Evolutionary conservation across 2,329 filamentous ascomycete genomes (phyloP), one percentile per base, ranked within the genome.

Genomic region (Exophiala lecanii-corni): DNA sequence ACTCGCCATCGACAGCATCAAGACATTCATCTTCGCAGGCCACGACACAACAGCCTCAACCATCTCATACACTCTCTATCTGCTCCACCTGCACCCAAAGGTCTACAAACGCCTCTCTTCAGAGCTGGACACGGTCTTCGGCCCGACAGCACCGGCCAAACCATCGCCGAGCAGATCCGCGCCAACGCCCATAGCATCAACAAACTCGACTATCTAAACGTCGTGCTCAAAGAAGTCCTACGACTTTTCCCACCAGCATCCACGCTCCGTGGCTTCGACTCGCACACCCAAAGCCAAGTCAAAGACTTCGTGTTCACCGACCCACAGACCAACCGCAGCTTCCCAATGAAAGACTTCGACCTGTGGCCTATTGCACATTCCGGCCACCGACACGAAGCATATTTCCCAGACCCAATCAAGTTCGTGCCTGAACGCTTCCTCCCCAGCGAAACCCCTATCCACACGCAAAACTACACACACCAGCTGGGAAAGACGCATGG

Each of bases 121-220:
- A 16, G 77, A 81, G 55, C 73, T 76, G 50, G 70, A 75, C 50
- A 59, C 60, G 2, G 62, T 79, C n/a, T 70, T 78, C 31, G 70
- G 73, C 12, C 36, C 62, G 0, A 64, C 71, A 31, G 62, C 6
- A 53, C 61, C 4, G 57, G 58, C 3, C 63, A 65, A 0, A n/a
- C 33, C 9, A 30, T 42, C 21, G 66, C 64, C 2, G 49, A 45
- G 38, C 20, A 52, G 19, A 62, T 79, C 15, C 57, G 61, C 23
- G 49, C 62, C 2, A 60, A 73, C 18, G 68, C 72, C 1, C 57
- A 65, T 18, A 61, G 72, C 3, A 62, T 79, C 37, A 75, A 73
- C 56, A 62, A 68, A 31, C 63, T 79, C 17, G 64, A 67, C 1
- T 78, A 75, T 55, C 75, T 74, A 2, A 60, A 59, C 4, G 74